These are phyloP conservation scores for Jatropha multifida DNA, from an alignment of 441 rosid species.

Conservation along the genomic window DNA sequence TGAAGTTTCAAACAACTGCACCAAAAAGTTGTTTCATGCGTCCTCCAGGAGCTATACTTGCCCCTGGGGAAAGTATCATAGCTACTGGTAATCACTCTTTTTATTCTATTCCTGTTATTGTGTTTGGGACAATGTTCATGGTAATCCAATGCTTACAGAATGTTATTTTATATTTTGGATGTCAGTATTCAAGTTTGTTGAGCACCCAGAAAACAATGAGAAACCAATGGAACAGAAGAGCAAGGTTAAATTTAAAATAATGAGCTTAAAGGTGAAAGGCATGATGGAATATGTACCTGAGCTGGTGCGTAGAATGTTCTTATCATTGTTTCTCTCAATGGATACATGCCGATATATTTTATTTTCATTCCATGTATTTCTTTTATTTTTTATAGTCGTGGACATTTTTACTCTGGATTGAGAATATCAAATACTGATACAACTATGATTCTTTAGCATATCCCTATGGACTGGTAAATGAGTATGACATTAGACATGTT, in stretches of 20 bases:
- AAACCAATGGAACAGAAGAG: slow-evolving; percentile 55
- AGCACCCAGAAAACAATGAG: slow-evolving; percentile 67
- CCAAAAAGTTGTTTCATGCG: slow-evolving; percentile 87
- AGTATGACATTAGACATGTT: not conserved
- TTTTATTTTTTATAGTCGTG: not conserved
- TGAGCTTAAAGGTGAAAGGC: slow-evolving; percentile 70
- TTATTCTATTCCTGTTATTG: not conserved
- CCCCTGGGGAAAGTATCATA: slow-evolving; percentile 67
- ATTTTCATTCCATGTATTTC: not conserved
- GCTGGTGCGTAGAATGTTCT: slow-evolving; percentile 42
- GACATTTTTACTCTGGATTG: not conserved
- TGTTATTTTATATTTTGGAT: slow-evolving; percentile 24
- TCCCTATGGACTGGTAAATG: not conserved
- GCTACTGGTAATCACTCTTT: slow-evolving; percentile 52
- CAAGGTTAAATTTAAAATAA: slow-evolving; percentile 69
- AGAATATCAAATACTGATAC: not conserved
- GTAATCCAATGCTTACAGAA: slow-evolving; percentile 3
- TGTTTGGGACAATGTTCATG: not conserved
- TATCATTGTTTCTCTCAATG: not conserved
- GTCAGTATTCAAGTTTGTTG: slow-evolving; percentile 77
- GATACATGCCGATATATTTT: not conserved
- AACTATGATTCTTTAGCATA: not conserved
- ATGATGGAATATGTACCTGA: slow-evolving; percentile 70
- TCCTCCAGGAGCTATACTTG: slow-evolving; percentile 70
- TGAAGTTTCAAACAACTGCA: slow-evolving; percentile 75